Conservation (phyloP, 768 basidiomycete species). For the Tricholoma matsutake region DNA sequence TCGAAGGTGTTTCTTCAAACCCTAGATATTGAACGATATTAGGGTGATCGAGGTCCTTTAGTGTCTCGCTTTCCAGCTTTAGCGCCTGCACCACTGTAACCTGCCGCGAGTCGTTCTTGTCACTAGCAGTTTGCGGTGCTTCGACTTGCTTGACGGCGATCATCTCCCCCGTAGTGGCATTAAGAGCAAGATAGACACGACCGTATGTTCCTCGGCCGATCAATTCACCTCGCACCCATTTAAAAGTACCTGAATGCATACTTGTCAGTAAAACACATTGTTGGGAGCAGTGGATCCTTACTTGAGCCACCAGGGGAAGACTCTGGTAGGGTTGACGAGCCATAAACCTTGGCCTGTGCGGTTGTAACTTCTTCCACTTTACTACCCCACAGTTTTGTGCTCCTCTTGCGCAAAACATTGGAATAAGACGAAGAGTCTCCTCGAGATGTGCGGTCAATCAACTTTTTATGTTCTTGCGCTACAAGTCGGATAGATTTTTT, state of each 20-base stretch:
- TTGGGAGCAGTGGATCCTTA: slow-evolving; percentile 38
- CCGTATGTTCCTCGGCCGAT: slow-evolving; percentile 98
- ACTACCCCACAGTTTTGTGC: slow-evolving; percentile 95
- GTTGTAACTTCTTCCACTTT: slow-evolving; percentile 91
- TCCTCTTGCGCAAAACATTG: slow-evolving; percentile 69
- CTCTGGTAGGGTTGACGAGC: slow-evolving; percentile 46
- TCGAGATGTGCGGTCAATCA: slow-evolving; percentile 67
- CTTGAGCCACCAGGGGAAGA: slow-evolving; percentile 65
- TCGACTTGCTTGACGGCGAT: slow-evolving; percentile 99
- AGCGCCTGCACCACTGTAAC: slow-evolving; percentile 84
- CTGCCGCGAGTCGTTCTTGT: slow-evolving; percentile 86
- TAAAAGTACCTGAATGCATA: slow-evolving; percentile 70
- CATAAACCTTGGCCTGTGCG: slow-evolving; percentile 50
- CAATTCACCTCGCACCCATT: slow-evolving; percentile 97
- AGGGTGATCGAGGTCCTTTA: slow-evolving; percentile 95
- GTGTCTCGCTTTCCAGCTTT: slow-evolving; percentile 92
- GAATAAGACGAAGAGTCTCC: slow-evolving; percentile 46
- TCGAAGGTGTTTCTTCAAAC: slow-evolving; percentile 83
- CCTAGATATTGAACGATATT: slow-evolving; percentile 98
- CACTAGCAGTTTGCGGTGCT: slow-evolving; percentile 85
- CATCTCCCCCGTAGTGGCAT: slow-evolving; percentile 97
- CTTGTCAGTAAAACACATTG: slow-evolving; percentile 15
- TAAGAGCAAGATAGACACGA: slow-evolving; percentile 92
- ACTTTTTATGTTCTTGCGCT: slow-evolving; percentile 82
- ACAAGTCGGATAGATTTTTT: slow-evolving; percentile 94